Percentiles rank a stretch among this genome's conserved stretches.
Evolutionary conservation across 345 rosid species (phyloP).

Genomic region (Salix brachista): DNA sequence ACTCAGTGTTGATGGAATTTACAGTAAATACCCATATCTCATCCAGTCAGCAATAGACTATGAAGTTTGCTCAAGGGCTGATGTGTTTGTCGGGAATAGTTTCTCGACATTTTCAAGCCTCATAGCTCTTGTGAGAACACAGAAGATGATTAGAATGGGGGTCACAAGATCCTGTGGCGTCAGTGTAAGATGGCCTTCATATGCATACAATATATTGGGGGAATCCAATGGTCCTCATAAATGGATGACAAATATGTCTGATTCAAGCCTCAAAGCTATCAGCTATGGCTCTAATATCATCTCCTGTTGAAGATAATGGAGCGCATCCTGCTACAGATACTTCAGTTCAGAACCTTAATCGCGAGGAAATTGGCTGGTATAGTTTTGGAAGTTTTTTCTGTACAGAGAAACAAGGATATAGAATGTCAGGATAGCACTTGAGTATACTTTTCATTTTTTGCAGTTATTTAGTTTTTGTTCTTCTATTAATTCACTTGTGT

Average conservation of each 20-base stretch:
- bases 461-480: not conserved
- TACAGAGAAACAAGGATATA: constrained; percentile 10
- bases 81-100: constrained; percentile 88
- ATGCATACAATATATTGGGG: constrained; percentile 75
- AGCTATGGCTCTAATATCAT: constrained; percentile 76
- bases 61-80: constrained; percentile 85
- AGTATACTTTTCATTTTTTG: constrained; percentile 5
- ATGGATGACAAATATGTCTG: constrained; percentile 90
- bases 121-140: constrained; percentile 81
- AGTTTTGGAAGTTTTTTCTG: not conserved
- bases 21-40: constrained; percentile 73
- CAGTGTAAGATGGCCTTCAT: constrained; percentile 70
- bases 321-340: not conserved
- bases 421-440: constrained; percentile 4
- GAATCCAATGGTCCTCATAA: constrained; percentile 56
- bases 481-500: not conserved
- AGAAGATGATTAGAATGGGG: constrained; percentile 63
- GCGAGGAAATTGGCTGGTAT: constrained; percentile 3
- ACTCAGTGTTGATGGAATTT: constrained; percentile 64
- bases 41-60: constrained; percentile 94
- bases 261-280: constrained; percentile 66
- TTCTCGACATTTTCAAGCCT: constrained; percentile 96
- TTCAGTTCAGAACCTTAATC: not conserved
- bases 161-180: constrained; percentile 43
- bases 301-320: constrained; percentile 46